phyloP scores from a whole-genome alignment of 2,329 filamentous ascomycete genomes.

The Tolypocladium cylindrosporum region DNA sequence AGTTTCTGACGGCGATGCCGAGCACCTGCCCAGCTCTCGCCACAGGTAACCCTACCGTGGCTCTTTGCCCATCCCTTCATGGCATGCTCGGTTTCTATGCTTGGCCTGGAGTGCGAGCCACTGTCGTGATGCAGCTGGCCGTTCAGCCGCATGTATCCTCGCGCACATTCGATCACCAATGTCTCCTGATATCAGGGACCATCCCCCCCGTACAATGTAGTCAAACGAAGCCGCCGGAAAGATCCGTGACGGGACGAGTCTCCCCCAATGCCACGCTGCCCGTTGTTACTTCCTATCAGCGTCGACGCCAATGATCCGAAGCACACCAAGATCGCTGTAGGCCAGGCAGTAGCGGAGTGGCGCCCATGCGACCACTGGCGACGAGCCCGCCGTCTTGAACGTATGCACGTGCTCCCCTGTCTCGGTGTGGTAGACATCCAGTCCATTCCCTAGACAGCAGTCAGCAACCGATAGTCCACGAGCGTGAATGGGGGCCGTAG shows the following conservation, averaged over 20 bases:
- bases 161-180: not conserved
- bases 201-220: not conserved
- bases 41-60: not conserved
- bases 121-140: not conserved
- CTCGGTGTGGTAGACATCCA: slow-evolving; percentile 64
- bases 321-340: slow-evolving; percentile 57
- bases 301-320: slow-evolving; percentile 59
- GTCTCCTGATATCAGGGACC: not conserved
- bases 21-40: not conserved
- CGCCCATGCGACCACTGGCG: slow-evolving; percentile 64
- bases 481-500: not conserved
- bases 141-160: not conserved
- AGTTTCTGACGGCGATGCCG: not conserved
- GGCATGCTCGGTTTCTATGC: not conserved
- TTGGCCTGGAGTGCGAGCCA: not conserved
- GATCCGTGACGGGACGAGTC: not conserved
- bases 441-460: slow-evolving; percentile 36
- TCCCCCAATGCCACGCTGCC: too few relatives aligned
- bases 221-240: not conserved
- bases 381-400: slow-evolving; percentile 56
- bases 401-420: slow-evolving; percentile 64
- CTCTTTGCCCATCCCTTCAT: not conserved
- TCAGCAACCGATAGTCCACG: not conserved
- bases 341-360: slow-evolving; percentile 65
- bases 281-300: slow-evolving; percentile 25